A percentile compares a stretch with the other conserved stretches of the same genome.
Conservation (phyloP, 2,329 filamentous ascomycete genomes). For the Tolypocladium guangdongense region DNA sequence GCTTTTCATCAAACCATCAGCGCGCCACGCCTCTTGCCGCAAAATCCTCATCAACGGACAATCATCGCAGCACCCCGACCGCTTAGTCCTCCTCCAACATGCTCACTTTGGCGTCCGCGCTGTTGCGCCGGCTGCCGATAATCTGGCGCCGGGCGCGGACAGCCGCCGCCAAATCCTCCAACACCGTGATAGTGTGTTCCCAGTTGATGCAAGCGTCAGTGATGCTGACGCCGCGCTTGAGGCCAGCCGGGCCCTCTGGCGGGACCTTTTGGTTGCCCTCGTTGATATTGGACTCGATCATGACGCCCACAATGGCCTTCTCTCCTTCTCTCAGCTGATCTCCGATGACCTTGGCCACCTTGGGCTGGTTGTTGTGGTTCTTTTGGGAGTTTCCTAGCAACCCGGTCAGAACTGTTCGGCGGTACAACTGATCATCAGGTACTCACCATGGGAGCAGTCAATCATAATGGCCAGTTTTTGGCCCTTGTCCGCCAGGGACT, state of each 20-base stretch:
- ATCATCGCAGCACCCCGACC: not conserved
- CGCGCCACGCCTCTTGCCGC: not conserved
- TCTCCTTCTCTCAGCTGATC: constrained; percentile 85
- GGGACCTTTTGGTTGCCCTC: constrained; percentile 86
- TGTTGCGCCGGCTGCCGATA: constrained; percentile 25
- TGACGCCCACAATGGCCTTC: constrained; percentile 83
- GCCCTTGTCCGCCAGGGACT: constrained; percentile 69
- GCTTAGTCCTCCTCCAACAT: constrained; percentile 39
- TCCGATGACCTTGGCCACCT: constrained; percentile 70
- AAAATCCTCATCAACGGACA: not conserved
- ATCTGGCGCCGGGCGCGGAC: constrained; percentile 61
- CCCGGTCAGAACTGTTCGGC: constrained; percentile 3
- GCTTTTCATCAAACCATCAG: not conserved
- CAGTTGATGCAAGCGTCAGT: constrained; percentile 95
- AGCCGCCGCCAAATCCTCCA: constrained; percentile 78
- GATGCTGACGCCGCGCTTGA: constrained; percentile 88
- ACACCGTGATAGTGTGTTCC: constrained; percentile 70
- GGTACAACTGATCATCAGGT: not conserved
- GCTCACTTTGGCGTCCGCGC: constrained; percentile 26
- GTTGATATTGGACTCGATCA: constrained; percentile 98
- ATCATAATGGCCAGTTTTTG: constrained; percentile 91
- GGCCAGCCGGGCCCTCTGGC: constrained; percentile 60
- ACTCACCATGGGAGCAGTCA: constrained; percentile 87
- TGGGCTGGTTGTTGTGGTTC: constrained; percentile 93
- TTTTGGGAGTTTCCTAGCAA: constrained; percentile 82